phyloP scores from a whole-genome alignment of 371 early-diverging fungal species.

The Blastocladiella emersonii region DNA sequence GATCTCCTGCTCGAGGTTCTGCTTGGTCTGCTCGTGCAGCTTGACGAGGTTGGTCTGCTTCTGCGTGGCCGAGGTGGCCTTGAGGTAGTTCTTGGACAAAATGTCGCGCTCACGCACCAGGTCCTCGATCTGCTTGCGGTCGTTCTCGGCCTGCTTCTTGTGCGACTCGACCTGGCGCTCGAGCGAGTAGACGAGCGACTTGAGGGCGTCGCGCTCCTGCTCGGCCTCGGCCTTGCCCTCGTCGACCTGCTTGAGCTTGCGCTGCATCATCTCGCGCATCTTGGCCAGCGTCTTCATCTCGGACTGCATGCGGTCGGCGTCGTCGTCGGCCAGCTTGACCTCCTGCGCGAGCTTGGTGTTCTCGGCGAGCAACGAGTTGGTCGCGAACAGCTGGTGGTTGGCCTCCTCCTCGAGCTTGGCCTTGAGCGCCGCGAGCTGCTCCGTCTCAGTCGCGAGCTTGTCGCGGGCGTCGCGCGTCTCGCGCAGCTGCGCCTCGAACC shows the following conservation, averaged over 20 bases:
- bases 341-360: constrained; percentile 1
- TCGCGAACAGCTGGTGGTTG: constrained; percentile 2
- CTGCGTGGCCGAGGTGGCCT: constrained; percentile 16
- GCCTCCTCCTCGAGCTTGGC: constrained; percentile 8
- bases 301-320: neutral
- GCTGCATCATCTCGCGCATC: constrained; percentile 9
- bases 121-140: constrained; percentile 11
- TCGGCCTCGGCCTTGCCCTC: constrained; percentile 12
- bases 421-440: neutral
- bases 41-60: constrained; percentile 20
- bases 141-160: constrained; percentile 12
- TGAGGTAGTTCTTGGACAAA: constrained; percentile 19
- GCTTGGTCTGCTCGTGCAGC: constrained; percentile 17
- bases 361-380: neutral
- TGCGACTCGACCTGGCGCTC: constrained; percentile 20
- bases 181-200: constrained; percentile 10
- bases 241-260: constrained; percentile 14
- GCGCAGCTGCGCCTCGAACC: neutral
- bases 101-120: constrained; percentile 19
- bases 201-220: constrained; percentile 12
- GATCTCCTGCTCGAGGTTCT: constrained; percentile 24
- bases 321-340: constrained; percentile 1
- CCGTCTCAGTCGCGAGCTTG: neutral
- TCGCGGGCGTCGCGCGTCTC: constrained; percentile 2
- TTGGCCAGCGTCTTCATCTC: constrained; percentile 8